These are phyloP conservation scores for Neurospora tetraspora DNA, from an alignment of 495 filamentous ascomycete genomes.

Conservation along the genomic window DNA sequence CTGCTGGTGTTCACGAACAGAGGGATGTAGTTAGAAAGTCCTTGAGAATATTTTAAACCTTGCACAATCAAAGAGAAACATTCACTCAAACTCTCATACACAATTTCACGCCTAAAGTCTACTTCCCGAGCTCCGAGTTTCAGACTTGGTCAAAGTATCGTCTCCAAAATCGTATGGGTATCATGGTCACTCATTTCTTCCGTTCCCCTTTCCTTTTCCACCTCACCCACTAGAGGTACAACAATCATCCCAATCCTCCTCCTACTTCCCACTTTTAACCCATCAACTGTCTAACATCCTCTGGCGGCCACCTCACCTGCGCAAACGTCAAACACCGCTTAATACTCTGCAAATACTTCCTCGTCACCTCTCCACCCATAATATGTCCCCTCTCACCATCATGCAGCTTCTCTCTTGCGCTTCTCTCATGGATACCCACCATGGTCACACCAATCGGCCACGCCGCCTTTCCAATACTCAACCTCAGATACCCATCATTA, in stretches of 20 bases:
- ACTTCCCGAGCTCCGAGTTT: not conserved
- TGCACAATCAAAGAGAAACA: not conserved
- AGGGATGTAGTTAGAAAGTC: not conserved
- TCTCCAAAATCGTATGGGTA: slow-evolving; percentile 4
- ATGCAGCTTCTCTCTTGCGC: slow-evolving; percentile 88
- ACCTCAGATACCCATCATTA: slow-evolving; percentile 83
- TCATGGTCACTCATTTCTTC: not conserved
- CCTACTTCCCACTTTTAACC: slow-evolving; percentile 41
- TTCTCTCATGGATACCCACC: slow-evolving; percentile 98
- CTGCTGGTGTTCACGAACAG: not conserved
- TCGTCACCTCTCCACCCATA: slow-evolving; percentile 88
- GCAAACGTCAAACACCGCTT: slow-evolving; percentile 95
- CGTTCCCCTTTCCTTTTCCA: not conserved
- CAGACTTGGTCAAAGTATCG: not conserved
- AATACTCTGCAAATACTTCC: slow-evolving; percentile 95
- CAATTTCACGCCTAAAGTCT: not conserved
- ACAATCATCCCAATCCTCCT: not conserved
- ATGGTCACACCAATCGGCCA: slow-evolving; percentile 99
- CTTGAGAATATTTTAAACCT: not conserved
- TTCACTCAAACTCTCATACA: not conserved
- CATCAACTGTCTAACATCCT: slow-evolving; percentile 91
- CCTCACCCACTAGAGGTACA: not conserved
- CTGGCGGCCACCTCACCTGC: slow-evolving; percentile 90
- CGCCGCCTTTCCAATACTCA: slow-evolving; percentile 96
- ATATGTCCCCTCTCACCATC: slow-evolving; percentile 89